Evolutionary conservation across 768 basidiomycete genomes (phyloP).

Genomic region (Trametes sanguinea): DNA sequence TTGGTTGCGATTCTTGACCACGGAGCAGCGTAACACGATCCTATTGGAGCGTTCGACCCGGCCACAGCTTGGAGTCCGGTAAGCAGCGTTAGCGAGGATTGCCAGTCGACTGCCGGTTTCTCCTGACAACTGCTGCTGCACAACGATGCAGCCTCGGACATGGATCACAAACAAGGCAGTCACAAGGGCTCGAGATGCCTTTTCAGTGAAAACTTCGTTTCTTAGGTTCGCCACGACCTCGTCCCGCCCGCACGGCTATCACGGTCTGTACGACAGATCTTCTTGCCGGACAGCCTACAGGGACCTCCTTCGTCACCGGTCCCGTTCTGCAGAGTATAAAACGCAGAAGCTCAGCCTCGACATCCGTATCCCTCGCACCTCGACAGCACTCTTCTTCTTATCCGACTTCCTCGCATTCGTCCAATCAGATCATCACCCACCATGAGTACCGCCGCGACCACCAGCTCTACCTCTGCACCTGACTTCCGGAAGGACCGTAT

Average conservation of each 20-base stretch:
- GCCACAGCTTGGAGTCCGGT: too few relatives aligned
- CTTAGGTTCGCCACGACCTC: not conserved
- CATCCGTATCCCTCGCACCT: not conserved
- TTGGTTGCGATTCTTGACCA: too few relatives aligned
- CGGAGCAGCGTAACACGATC: too few relatives aligned
- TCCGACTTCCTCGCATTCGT: not conserved
- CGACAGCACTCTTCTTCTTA: too few relatives aligned
- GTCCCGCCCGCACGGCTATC: not conserved
- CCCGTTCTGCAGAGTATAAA: not conserved
- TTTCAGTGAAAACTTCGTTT: not conserved
- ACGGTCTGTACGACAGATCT: not conserved
- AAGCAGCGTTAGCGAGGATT: too few relatives aligned
- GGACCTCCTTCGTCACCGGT: not conserved
- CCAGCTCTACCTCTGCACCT: not conserved
- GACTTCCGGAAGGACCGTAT: constrained; percentile 4
- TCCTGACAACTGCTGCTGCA: too few relatives aligned
- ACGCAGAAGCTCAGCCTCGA: not conserved
- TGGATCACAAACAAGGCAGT: not conserved
- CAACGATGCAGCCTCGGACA: not conserved
- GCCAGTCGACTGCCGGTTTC: too few relatives aligned
- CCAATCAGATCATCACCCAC: not conserved
- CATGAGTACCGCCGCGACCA: not conserved
- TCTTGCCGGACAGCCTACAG: not conserved
- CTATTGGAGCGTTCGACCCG: too few relatives aligned
- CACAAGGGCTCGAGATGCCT: not conserved